phyloP scores from a whole-genome alignment of 345 rosid species.

The Rhodomyrtus tomentosa region DNA sequence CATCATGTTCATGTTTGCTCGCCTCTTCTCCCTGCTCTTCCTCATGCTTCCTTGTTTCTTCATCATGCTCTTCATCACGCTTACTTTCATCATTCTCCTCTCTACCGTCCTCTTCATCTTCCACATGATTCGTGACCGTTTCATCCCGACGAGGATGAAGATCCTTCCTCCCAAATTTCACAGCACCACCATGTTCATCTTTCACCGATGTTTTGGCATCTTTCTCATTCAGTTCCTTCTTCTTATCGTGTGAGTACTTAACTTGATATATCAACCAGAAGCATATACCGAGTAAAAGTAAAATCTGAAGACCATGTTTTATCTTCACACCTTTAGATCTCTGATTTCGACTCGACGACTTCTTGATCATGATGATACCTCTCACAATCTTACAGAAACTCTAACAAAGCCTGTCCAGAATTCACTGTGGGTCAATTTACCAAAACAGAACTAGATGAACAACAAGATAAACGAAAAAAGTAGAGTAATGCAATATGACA shows the following conservation, averaged over 20 bases:
- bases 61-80: constrained; percentile 18
- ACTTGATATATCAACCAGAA: constrained; percentile 86
- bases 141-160: constrained; percentile 34
- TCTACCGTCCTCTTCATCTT: constrained; percentile 15
- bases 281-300: constrained; percentile 66
- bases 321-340: constrained; percentile 57
- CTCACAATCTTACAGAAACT: background rate
- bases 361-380: constrained; percentile 44
- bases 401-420: background rate
- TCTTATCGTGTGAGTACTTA: constrained; percentile 86
- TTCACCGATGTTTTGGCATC: constrained; percentile 21
- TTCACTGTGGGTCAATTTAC: background rate
- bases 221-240: constrained; percentile 53
- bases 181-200: constrained; percentile 6
- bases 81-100: constrained; percentile 15
- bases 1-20: constrained; percentile 2
- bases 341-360: constrained; percentile 43
- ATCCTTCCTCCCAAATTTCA: constrained; percentile 73
- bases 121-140: background rate
- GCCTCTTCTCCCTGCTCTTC: constrained; percentile 10
- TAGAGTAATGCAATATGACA: background rate
- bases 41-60: constrained; percentile 1
- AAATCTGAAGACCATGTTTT: constrained; percentile 70
- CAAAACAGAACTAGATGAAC: background rate
- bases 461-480: background rate